phyloP scores from a whole-genome alignment of 441 rosid genomes.

The Arabidopsis hybrid region DNA sequence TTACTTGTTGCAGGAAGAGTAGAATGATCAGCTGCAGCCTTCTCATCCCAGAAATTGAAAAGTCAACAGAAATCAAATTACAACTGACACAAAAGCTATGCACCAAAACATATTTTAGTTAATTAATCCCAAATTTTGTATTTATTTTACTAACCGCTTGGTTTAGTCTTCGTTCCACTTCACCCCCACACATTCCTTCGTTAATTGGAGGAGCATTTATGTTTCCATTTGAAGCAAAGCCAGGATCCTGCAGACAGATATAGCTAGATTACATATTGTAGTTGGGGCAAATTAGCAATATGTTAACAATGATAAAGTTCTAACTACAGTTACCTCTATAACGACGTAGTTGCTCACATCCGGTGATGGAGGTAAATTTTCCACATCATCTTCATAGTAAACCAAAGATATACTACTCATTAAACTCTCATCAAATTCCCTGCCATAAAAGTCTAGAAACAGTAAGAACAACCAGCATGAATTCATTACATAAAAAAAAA shows the following conservation, averaged over 20 bases:
- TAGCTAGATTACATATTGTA: conserved; percentile 28
- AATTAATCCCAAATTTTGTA: not conserved
- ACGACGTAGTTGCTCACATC: conserved; percentile 95
- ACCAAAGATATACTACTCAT: conserved; percentile 77
- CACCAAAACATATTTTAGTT: conserved; percentile 12
- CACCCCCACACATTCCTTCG: conserved; percentile 88
- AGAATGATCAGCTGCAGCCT: conserved; percentile 53
- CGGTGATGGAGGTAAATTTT: conserved; percentile 78
- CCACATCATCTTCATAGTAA: conserved; percentile 86
- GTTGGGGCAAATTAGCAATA: conserved; percentile 21
- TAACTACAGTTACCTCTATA: conserved; percentile 72
- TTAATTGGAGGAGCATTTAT: conserved; percentile 57
- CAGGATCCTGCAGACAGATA: conserved; percentile 65
- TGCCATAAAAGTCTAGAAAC: conserved; percentile 40
- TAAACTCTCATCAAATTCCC: conserved; percentile 96
- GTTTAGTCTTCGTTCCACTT: conserved; percentile 76
- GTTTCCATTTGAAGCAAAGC: conserved; percentile 78
- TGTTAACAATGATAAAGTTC: conserved; percentile 11
- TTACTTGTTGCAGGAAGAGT: conserved; percentile 47
- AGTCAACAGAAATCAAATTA: conserved; percentile 23
- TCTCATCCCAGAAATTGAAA: conserved; percentile 53
- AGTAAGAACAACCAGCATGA: conserved; percentile 32
- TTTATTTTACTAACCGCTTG: conserved; percentile 61
- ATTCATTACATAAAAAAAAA: conserved; percentile 21
- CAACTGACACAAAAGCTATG: conserved; percentile 18